Percentiles rank a stretch among this genome's conserved stretches.
Conservation (phyloP, 805 yeast genomes). For the Myxozyma mucilagina region DNA sequence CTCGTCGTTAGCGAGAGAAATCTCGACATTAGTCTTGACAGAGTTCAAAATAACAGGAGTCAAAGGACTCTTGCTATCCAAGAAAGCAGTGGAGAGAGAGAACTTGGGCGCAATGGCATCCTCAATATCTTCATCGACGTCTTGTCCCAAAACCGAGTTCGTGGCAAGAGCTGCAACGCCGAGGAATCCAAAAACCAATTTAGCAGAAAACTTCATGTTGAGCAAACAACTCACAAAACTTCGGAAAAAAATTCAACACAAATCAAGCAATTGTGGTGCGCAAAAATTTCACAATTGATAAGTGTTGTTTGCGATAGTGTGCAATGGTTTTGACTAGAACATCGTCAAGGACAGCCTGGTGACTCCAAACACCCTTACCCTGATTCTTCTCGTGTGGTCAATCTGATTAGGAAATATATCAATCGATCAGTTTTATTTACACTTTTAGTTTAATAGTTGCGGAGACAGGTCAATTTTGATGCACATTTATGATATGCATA, state of each 20-base stretch:
- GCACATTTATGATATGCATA: background rate
- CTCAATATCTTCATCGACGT: constrained; percentile 7
- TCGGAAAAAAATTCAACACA: background rate
- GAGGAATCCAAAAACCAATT: constrained; percentile 1
- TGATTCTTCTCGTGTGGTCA: background rate
- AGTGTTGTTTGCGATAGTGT: background rate
- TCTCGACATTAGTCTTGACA: constrained; percentile 32
- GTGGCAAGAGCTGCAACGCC: constrained; percentile 15
- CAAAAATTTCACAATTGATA: too few relatives aligned
- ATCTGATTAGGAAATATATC: background rate
- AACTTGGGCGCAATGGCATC: constrained; percentile 22
- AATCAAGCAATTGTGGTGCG: too few relatives aligned
- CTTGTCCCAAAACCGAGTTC: constrained; percentile 13
- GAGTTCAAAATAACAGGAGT: constrained; percentile 35
- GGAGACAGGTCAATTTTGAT: background rate
- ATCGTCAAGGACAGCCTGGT: background rate
- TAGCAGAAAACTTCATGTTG: constrained; percentile 8
- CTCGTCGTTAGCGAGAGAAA: constrained; percentile 36
- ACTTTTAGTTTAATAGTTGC: too few relatives aligned
- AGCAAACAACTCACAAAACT: background rate
- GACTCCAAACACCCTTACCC: background rate
- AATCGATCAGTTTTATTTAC: too few relatives aligned
- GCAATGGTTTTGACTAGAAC: background rate
- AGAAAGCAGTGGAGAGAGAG: constrained; percentile 13
- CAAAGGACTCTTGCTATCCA: constrained; percentile 1